Evolutionary conservation across 768 basidiomycete species (phyloP).

Genomic region (Termitomyces titanicus): DNA sequence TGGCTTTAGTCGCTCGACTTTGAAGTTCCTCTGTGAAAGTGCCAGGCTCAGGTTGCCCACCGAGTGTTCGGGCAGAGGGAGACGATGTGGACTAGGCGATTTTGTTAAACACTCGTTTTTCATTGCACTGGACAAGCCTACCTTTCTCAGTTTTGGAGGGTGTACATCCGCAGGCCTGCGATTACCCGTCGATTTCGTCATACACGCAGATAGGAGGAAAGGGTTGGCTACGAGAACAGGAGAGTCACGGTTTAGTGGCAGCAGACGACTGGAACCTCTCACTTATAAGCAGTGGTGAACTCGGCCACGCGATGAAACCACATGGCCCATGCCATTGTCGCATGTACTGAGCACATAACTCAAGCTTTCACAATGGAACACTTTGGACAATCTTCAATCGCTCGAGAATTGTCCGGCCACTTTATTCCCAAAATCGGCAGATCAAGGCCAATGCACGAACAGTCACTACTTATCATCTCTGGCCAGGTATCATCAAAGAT

Average conservation of each 20-base stretch:
- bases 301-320: conserved; percentile 6
- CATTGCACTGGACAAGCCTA: conserved; percentile 3
- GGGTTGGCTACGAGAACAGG: conserved; percentile 3
- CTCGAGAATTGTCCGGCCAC: background rate
- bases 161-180: background rate
- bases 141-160: conserved; percentile 22
- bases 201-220: background rate
- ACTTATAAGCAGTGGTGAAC: conserved; percentile 4
- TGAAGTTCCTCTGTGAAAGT: conserved; percentile 13
- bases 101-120: background rate
- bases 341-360: background rate
- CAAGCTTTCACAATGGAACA: conserved; percentile 6
- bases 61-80: conserved; percentile 14
- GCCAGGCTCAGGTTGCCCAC: background rate
- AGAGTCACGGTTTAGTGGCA: conserved; percentile 6
- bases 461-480: background rate
- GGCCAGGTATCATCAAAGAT: conserved; percentile 6
- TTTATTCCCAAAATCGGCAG: background rate
- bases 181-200: background rate
- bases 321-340: conserved; percentile 16
- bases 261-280: background rate
- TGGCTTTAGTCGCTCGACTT: conserved; percentile 7
- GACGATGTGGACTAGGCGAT: conserved; percentile 20
- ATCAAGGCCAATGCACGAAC: conserved; percentile 5
- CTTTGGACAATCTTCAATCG: background rate